Evolutionary conservation across 2,329 filamentous ascomycete species (phyloP), one percentile per base, ranked within the genome.

Genomic region (Coniella vitis): DNA sequence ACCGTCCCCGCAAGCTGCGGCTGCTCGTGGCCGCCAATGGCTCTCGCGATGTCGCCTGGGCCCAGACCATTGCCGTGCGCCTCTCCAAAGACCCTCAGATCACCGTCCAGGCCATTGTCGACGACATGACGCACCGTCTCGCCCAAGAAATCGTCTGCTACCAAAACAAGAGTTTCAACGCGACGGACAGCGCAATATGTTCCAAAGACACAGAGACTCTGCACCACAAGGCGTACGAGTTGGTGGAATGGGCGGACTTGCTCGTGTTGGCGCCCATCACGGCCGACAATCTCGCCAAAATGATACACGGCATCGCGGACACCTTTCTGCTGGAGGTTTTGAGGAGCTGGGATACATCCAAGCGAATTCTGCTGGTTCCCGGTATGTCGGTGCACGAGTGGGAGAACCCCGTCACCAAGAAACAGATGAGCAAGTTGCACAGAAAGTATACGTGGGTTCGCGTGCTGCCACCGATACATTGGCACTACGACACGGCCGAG

Each of bases 341-440:
- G 42, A 79, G 90, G 45, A 86, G 87, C 48, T 96, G 90, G 90
- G 84, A 94, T 58, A 82, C 86, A 0, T 84, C 84, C 7, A 95
- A 95, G 68, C 86, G 84, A 58, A 86, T 95, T 25, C 69, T 95
- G 42, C 70, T 96, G 49, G 83, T 95, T 7, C 90, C 90, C 0
- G 88, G 87, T 55, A 94, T 96, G 90, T 91, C 87, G 31, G 81
- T 81, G 1, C 78, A 86, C 52, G 90, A 91, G 81, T 95, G 89
- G 89, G 83, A 90, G 61, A 90, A 93, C 59, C 88, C 90, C 2
- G 83, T 90, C 69, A 95, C 88, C 14, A 87, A 87, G 69, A 86
- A 89, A 59, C 90, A 95, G 62, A 76, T 95, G 53, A 85, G 80
- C 65, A 93, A 94, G 67, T 80, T 95, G 37, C 78, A 84, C 55